Base-by-base conservation (phyloP, 2,329 filamentous ascomycete genomes). In the Didymella keratinophila region DNA sequence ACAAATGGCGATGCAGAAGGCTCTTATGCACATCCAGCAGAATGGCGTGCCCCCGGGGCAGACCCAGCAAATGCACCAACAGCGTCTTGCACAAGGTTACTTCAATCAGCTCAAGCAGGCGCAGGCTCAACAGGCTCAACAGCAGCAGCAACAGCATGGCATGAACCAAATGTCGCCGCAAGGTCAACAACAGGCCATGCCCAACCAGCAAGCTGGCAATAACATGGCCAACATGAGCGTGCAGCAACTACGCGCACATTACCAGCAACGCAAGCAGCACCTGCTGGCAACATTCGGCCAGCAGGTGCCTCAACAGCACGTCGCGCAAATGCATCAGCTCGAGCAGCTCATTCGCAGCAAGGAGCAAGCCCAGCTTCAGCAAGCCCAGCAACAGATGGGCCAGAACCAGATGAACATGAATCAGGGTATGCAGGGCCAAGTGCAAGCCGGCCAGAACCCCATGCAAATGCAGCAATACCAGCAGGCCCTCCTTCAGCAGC, bases 391-490 rank as follows among this genome's bases (percentile, higher is more conserved):
- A 53, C 65, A 56, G 34, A 52, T 59, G 52, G 58, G 67, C 39
- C 67, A 69, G 27, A 59, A 55, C 18, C 64, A 67, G 34, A 68
- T 64, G 58, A 61, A 67, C 20, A 63, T 64, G 55, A 56, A 62
- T 25, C 53, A 67, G 54, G 56, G 52, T 21, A 70, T 73, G 68
- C 66, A 73, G 14, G 54, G 56, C 34, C 71, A 72, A 39, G 71
- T 72, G 58, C 61, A 45, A 61, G 61, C 34, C 41, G 63, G 53
- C 1, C 62, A 65, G 25, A 70, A 68, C 18, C 67, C 68, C 3
- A 67, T 68, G 41, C 73, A 74, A 56, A 71, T 75, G 67, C 72
- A 74, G 44, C 71, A 73, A 50, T 72, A 73, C 45, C 72, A 75
- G 58, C 70, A 71, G 32, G 63, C 70, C 55, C 65, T 74, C 20